Conservation (phyloP, 495 filamentous ascomycete genomes). For the Trichoderma asperelloides region DNA sequence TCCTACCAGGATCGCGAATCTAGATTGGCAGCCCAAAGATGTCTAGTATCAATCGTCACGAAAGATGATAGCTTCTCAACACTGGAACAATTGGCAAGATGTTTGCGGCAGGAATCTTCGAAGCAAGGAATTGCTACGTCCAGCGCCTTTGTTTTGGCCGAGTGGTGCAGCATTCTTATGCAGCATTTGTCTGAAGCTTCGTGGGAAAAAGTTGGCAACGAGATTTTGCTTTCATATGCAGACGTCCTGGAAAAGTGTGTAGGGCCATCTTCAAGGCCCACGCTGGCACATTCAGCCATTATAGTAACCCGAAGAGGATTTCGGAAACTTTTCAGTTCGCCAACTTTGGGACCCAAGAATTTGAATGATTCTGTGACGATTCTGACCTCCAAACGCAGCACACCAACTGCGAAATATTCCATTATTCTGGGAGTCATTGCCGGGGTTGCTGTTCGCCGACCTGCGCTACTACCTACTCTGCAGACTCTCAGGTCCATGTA, state of each 20-base stretch:
- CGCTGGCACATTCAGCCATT: slow-evolving; percentile 56
- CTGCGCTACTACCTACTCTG: slow-evolving; percentile 47
- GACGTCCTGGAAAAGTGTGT: slow-evolving; percentile 69
- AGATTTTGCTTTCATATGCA: slow-evolving; percentile 52
- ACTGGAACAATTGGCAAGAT: slow-evolving; percentile 51
- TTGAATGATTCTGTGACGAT: slow-evolving; percentile 54
- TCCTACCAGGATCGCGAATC: slow-evolving; percentile 81
- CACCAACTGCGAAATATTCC: slow-evolving; percentile 59
- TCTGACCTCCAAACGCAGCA: slow-evolving; percentile 56
- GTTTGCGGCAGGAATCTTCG: slow-evolving; percentile 52
- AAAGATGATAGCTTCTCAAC: slow-evolving; percentile 34
- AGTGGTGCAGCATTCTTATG: slow-evolving; percentile 76
- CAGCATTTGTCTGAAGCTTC: slow-evolving; percentile 46
- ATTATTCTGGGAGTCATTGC: slow-evolving; percentile 72
- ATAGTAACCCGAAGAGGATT: slow-evolving; percentile 65
- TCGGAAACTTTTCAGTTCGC: slow-evolving; percentile 53
- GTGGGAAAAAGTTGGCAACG: slow-evolving; percentile 59
- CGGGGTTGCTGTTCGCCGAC: slow-evolving; percentile 69
- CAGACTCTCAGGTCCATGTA: slow-evolving; percentile 58
- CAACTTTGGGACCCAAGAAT: slow-evolving; percentile 45
- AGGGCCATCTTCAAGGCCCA: slow-evolving; percentile 46
- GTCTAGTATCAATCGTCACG: slow-evolving; percentile 55
- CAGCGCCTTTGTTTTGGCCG: slow-evolving; percentile 79
- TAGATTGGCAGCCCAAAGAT: slow-evolving; percentile 68
- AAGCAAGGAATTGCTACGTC: slow-evolving; percentile 67